Evolutionary conservation across 1,284 basidiomycete genomes (phyloP).

Genomic region (Phaffia rhodozyma): DNA sequence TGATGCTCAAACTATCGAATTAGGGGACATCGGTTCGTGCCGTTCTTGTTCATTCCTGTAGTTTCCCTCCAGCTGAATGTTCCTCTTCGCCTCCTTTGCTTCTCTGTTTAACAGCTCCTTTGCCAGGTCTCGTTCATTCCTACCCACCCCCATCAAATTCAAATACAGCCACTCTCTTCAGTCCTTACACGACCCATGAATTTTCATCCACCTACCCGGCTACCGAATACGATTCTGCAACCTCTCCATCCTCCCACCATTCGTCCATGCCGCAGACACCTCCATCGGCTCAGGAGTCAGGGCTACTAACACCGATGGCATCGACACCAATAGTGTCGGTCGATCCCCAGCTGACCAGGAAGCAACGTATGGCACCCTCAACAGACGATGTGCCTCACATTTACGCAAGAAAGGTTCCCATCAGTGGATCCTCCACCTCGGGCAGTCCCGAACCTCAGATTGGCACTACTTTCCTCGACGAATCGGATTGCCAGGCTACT

Average conservation of each 20-base stretch:
- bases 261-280: constrained; percentile 12
- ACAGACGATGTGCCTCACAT: not conserved
- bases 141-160: not conserved
- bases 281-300: not conserved
- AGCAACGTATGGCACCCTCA: not conserved
- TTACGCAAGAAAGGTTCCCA: constrained; percentile 3
- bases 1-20: too few species aligned
- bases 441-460: constrained; percentile 10
- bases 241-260: constrained; percentile 10
- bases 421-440: not conserved
- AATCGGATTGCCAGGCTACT: not conserved
- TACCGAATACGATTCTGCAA: not conserved
- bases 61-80: not conserved
- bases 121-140: not conserved
- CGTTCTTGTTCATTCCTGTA: too few species aligned
- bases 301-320: not conserved
- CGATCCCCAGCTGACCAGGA: constrained; percentile 12
- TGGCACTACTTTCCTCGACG: not conserved
- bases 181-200: not conserved
- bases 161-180: not conserved
- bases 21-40: too few species aligned
- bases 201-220: not conserved
- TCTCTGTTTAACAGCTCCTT: not conserved
- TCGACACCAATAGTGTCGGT: not conserved
- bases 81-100: not conserved